Evolutionary conservation across 2,329 filamentous ascomycete species (phyloP).

Genomic region (Metarhizium sp.): DNA sequence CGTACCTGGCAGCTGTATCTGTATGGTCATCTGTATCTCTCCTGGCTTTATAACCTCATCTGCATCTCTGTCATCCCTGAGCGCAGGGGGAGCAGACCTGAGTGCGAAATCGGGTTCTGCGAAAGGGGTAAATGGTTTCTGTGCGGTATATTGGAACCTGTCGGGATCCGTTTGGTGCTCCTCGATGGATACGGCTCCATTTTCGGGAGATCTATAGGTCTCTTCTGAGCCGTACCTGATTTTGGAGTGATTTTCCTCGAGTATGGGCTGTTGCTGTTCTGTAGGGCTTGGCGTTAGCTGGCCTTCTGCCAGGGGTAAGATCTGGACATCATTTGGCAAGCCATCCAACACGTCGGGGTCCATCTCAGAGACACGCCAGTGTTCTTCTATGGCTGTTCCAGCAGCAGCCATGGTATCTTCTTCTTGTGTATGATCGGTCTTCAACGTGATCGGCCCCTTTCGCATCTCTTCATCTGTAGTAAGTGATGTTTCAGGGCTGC

Average conservation of each 20-base stretch:
- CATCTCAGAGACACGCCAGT: neutral
- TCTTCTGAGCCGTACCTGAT: neutral
- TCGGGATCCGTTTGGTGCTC: neutral
- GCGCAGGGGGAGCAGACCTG: neutral
- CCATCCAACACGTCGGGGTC: neutral
- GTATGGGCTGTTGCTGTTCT: neutral
- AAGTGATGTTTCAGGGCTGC: neutral
- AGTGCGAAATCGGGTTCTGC: neutral
- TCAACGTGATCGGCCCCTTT: neutral
- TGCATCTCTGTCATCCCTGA: neutral
- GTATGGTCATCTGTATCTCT: neutral
- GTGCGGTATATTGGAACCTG: neutral
- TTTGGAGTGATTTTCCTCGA: neutral
- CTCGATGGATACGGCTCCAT: neutral
- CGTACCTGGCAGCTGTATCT: neutral
- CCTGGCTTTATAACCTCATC: neutral
- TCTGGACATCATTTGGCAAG: neutral
- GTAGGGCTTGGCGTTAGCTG: neutral
- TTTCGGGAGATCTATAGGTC: neutral
- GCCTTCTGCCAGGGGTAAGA: neutral
- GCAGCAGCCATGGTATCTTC: neutral
- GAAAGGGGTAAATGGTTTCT: neutral
- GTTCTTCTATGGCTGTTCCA: neutral
- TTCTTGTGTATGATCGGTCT: neutral
- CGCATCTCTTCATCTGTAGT: neutral